These are phyloP conservation scores for Fusarium lateritium DNA, from an alignment of 2,329 filamentous ascomycete genomes.

Conservation along the genomic window DNA sequence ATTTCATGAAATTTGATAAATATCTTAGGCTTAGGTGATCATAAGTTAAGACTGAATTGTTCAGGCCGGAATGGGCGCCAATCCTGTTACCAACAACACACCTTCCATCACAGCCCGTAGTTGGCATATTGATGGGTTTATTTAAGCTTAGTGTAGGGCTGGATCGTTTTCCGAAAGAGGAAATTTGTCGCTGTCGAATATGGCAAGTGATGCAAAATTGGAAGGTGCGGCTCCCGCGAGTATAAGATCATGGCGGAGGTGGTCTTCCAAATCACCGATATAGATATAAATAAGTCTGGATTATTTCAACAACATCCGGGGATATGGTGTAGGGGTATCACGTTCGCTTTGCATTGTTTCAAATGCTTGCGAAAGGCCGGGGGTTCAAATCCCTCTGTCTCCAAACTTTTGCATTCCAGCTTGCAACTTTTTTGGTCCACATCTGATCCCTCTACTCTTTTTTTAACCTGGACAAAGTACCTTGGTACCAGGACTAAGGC, in stretches of 20 bases:
- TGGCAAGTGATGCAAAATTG: not conserved
- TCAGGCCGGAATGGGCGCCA: no score
- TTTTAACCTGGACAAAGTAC: not conserved
- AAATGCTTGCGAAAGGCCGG: conserved; percentile 45
- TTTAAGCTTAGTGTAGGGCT: not conserved
- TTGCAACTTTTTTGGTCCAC: not conserved
- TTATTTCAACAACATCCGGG: conserved; percentile 16
- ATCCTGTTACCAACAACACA: no score
- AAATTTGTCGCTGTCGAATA: not conserved
- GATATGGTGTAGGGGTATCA: conserved; percentile 51
- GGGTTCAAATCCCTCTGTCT: conserved; percentile 53
- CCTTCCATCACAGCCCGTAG: not conserved
- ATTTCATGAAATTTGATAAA: no score
- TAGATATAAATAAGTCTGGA: rapidly evolving
- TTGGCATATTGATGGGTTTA: not conserved
- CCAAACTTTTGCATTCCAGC: conserved; percentile 28
- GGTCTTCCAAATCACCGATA: rapidly evolving
- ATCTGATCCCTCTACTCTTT: not conserved
- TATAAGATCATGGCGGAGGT: not conserved
- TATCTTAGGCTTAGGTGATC: no score
- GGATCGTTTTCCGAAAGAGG: not conserved
- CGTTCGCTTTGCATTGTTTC: conserved; percentile 48
- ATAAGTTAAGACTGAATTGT: no score
- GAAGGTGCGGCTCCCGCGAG: not conserved
- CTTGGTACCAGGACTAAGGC: no score